A percentile compares a stretch with the other conserved stretches of the same genome.
Evolutionary conservation across 345 rosid genomes (phyloP).

Genomic region (Fremontodendron californicum): DNA sequence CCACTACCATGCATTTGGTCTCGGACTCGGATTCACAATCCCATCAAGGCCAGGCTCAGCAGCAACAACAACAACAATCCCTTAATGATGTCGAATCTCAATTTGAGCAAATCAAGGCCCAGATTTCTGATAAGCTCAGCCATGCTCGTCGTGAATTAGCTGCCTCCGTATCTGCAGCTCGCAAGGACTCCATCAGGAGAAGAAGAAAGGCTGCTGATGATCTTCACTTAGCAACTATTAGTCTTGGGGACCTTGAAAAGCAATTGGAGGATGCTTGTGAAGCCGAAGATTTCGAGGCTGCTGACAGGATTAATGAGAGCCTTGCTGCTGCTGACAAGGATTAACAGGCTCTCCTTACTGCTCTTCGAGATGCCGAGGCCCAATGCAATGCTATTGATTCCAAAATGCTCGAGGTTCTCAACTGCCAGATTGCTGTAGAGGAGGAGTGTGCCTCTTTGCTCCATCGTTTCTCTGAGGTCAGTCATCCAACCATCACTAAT

Average conservation of each 20-base stretch:
- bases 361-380: slow-evolving; percentile 60
- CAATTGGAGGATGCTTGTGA: slow-evolving; percentile 80
- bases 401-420: slow-evolving; percentile 53
- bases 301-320: slow-evolving; percentile 69
- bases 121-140: slow-evolving; percentile 49
- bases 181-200: slow-evolving; percentile 54
- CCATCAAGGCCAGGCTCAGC: not conserved
- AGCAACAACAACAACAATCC: slow-evolving; percentile 1
- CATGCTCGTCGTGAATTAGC: slow-evolving; percentile 48
- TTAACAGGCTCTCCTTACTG: slow-evolving; percentile 39
- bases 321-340: slow-evolving; percentile 55
- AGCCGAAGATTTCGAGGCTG: slow-evolving; percentile 79
- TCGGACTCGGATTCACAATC: slow-evolving; percentile 3
- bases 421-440: slow-evolving; percentile 62
- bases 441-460: slow-evolving; percentile 69
- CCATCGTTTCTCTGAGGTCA: slow-evolving; percentile 48
- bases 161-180: slow-evolving; percentile 48
- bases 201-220: slow-evolving; percentile 63
- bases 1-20: slow-evolving; percentile 6
- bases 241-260: slow-evolving; percentile 52
- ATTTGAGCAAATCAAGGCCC: slow-evolving; percentile 40
- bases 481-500: slow-evolving; percentile 5
- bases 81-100: slow-evolving; percentile 1
- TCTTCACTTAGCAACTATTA: slow-evolving; percentile 48
- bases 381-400: slow-evolving; percentile 58